Evolutionary conservation across 208 protist genomes (phyloP).

Genomic region (Leishmania gerbilli): DNA sequence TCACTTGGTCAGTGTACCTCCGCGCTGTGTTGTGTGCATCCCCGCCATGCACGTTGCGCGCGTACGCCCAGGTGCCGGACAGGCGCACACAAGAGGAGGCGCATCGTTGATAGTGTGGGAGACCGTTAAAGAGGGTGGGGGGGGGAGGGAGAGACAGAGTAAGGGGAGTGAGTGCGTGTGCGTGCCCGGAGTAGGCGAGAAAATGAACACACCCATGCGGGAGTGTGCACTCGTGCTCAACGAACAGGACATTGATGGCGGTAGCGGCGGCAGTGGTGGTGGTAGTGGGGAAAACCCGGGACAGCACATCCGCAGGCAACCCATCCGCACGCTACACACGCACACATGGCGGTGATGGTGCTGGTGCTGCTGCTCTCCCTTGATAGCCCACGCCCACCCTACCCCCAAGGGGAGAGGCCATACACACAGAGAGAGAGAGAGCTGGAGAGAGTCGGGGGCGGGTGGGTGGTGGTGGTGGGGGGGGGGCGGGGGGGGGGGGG

Average conservation of each 20-base stretch:
- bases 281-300: no score
- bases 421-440: neutral
- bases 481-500: no score
- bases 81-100: neutral
- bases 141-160: neutral
- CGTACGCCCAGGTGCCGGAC: neutral
- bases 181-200: neutral
- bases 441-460: no score
- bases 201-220: neutral
- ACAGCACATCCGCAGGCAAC: no score
- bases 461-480: no score
- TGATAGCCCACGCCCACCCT: neutral
- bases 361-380: neutral
- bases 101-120: neutral
- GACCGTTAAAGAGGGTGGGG: neutral
- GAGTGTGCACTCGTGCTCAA: neutral
- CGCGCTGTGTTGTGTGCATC: neutral
- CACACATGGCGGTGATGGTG: neutral
- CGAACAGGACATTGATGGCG: neutral
- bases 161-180: neutral
- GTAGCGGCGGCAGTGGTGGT: neutral
- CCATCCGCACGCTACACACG: no score
- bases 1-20: no score
- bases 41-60: neutral
- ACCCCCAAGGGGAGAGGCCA: neutral